A percentile compares a stretch with the other conserved stretches of the same genome.
These are phyloP conservation scores for Pestalotiopsis sp. DNA, from an alignment of 2,329 filamentous ascomycete genomes.

Conservation along the genomic window DNA sequence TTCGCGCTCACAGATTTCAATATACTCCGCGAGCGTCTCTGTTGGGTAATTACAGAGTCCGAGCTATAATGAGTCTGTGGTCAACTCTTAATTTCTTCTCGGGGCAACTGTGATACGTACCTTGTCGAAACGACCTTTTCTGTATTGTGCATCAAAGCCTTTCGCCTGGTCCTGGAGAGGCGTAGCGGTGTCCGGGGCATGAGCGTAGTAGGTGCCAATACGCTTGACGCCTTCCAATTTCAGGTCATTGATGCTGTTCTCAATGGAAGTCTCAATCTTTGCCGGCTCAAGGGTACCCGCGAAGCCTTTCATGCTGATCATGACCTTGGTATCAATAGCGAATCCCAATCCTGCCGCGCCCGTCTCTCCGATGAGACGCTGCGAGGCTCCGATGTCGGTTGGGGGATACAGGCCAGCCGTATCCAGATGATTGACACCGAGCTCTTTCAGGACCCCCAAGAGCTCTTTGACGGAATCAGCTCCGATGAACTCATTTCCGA, in stretches of 20 bases:
- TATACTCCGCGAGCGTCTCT: slow-evolving; percentile 6
- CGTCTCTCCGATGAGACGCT: slow-evolving; percentile 14
- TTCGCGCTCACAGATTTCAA: slow-evolving; percentile 16
- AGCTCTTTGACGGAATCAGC: slow-evolving; percentile 5
- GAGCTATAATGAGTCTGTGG: background rate
- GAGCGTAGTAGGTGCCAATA: slow-evolving; percentile 12
- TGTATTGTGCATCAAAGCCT: slow-evolving; percentile 11
- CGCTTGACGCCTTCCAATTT: background rate
- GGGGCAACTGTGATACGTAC: background rate
- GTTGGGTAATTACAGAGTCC: slow-evolving; percentile 10
- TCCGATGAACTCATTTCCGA: slow-evolving; percentile 5
- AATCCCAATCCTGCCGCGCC: slow-evolving; percentile 14
- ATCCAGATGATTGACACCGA: slow-evolving; percentile 19
- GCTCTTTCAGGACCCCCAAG: slow-evolving; percentile 8
- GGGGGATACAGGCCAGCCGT: slow-evolving; percentile 18
- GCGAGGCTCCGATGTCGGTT: slow-evolving; percentile 13
- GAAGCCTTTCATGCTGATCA: slow-evolving; percentile 3
- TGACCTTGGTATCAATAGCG: slow-evolving; percentile 17
- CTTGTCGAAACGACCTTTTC: slow-evolving; percentile 10
- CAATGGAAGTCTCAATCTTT: slow-evolving; percentile 14
- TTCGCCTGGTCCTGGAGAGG: slow-evolving; percentile 13
- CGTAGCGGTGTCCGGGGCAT: slow-evolving; percentile 11
- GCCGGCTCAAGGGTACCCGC: slow-evolving; percentile 12
- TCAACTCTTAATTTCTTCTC: no score
- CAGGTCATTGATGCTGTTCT: slow-evolving; percentile 9